A percentile compares a stretch with the other conserved stretches of the same genome.
phyloP scores from a whole-genome alignment of 805 yeast genomes.

The Wickerhamomyces silvicola region DNA sequence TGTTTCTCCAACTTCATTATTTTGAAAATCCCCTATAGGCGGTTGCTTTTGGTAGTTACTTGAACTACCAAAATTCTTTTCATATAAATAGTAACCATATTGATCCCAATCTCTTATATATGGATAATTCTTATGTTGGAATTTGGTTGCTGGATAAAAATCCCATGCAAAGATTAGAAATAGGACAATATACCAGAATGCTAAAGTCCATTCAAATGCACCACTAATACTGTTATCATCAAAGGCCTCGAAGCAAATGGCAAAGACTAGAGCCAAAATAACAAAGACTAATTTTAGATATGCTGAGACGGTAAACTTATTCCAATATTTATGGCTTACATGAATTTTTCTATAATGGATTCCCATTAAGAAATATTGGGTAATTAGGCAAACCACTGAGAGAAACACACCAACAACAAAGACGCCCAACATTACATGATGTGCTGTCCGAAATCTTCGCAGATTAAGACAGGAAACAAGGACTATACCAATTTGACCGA shows the following conservation, averaged over 20 bases:
- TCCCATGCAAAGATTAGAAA: conserved; percentile 62
- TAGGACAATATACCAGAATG: conserved; percentile 78
- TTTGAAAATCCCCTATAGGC: neutral
- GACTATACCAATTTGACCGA: conserved; percentile 69
- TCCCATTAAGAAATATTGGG: conserved; percentile 42
- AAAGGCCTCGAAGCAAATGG: conserved; percentile 56
- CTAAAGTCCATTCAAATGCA: conserved; percentile 74
- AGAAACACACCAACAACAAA: conserved; percentile 65
- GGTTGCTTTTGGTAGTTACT: conserved; percentile 2
- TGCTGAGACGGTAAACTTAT: conserved; percentile 42
- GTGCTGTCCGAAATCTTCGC: conserved; percentile 50
- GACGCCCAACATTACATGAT: conserved; percentile 61
- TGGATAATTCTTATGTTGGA: conserved; percentile 17
- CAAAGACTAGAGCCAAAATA: conserved; percentile 55
- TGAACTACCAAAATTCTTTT: conserved; percentile 12
- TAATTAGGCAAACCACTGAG: conserved; percentile 37
- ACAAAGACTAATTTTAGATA: conserved; percentile 61
- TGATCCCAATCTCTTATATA: conserved; percentile 19
- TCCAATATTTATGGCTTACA: conserved; percentile 26
- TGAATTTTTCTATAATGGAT: conserved; percentile 34
- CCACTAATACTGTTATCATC: conserved; percentile 26
- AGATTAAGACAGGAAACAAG: conserved; percentile 71
- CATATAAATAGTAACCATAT: conserved; percentile 19
- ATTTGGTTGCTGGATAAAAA: conserved; percentile 54
- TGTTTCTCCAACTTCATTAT: conserved; percentile 4